Evolutionary conservation across 768 basidiomycete species (phyloP), one percentile per base, ranked within the genome.

Genomic region (Psilocybe cyanescens): DNA sequence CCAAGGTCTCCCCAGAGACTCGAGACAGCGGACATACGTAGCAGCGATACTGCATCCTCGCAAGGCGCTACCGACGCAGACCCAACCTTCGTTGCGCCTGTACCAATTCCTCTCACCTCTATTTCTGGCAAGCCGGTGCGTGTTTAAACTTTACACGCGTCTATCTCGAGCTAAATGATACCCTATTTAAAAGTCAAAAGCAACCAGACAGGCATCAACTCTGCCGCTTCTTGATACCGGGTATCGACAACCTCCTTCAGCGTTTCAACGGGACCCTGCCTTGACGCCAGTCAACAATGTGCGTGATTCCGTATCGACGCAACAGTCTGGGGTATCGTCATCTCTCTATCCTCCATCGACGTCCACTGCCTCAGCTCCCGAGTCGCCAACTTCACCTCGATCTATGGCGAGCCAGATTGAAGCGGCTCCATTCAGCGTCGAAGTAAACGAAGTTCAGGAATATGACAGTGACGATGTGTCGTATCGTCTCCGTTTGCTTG

Each of bases 311-410:
- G 69, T 88, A 16, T 77, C 86, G 35, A 90, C 89, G 3, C 84
- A 87, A 49, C 78, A 85, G 60, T 91, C 91, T 2, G 82, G 80
- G 8, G 81, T 82, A n/a, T 87, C 89, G 14, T 91, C 91, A 4
- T 93, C 92, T 14, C 75, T 91, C 19, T 94, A 93, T 69, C 91
- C 92, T 55, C 79, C 84, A 50, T 91, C 90, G 45, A 87, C 88
- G 4, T 86, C 87, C 6, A 86, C 86, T 46, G 77, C 81, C 28
- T 86, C 87, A 33, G 83, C 79, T 16, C 83, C 88, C 39, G 87
- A 89, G 56, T 90, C 89, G 3, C 86, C 81, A 9, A 77, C 83
- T 16, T 88, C 87, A 35, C 90, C 89, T 17, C 81, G 77, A 65
- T 88, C 87, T 30, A 78, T 86, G 55, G 74, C 73, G n/a, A 77